Conservation (phyloP, 116 monocot genomes). For the Zostera marina region DNA sequence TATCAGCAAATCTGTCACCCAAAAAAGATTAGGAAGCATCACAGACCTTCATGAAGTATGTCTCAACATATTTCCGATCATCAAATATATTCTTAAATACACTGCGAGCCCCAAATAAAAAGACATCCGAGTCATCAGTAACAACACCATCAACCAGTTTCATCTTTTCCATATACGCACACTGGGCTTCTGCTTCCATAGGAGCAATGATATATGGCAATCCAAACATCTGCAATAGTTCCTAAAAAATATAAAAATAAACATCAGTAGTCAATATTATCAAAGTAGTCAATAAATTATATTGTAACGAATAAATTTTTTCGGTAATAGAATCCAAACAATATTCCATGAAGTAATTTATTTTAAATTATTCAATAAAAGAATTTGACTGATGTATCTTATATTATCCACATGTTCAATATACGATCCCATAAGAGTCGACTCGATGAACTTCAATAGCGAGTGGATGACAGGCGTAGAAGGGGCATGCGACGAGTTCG, state of each 20-base stretch:
- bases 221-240: conserved; percentile 97
- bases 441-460: too few relatives aligned
- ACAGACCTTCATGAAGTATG: conserved; percentile 95
- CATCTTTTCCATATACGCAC: conserved; percentile 85
- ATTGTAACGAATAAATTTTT: too few relatives aligned
- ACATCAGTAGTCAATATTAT: too few relatives aligned
- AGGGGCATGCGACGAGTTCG: too few relatives aligned
- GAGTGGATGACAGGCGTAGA: too few relatives aligned
- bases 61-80: conserved; percentile 95
- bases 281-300: too few relatives aligned
- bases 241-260: conserved; percentile 21
- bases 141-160: conserved; percentile 93
- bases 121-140: conserved; percentile 97
- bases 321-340: too few relatives aligned
- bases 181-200: conserved; percentile 99
- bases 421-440: too few relatives aligned
- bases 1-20: neutral
- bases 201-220: conserved; percentile 99
- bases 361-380: too few relatives aligned
- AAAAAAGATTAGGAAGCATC: neutral
- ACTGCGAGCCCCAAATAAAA: conserved; percentile 82
- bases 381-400: too few relatives aligned
- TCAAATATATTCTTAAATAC: conserved; percentile 99
- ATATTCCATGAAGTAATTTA: too few relatives aligned
- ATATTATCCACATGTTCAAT: too few relatives aligned